Conservation (phyloP, 2,329 filamentous ascomycete genomes). For the Aspergillus terreus region DNA sequence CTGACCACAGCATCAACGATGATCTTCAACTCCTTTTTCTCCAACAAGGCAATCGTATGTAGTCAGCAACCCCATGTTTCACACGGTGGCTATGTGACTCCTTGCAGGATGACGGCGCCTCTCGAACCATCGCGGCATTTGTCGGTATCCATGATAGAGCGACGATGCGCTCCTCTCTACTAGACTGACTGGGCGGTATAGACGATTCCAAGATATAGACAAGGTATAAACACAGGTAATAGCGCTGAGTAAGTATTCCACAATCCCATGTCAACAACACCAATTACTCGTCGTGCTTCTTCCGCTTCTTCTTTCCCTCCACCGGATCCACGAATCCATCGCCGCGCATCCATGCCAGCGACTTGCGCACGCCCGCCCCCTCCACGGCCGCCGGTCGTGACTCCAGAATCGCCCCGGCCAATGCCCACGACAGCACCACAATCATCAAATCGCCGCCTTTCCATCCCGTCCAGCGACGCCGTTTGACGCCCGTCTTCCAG, state of each 20-base stretch:
- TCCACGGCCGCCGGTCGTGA: slow-evolving; percentile 63
- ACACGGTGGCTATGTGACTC: too few relatives aligned
- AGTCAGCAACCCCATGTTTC: too few relatives aligned
- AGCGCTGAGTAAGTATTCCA: too few relatives aligned
- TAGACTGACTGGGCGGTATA: neutral
- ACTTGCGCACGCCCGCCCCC: slow-evolving; percentile 66
- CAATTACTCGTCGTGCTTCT: slow-evolving; percentile 17
- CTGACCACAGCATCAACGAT: too few relatives aligned
- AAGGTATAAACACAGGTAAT: neutral
- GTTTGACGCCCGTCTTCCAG: slow-evolving; percentile 93
- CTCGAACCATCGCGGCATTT: too few relatives aligned
- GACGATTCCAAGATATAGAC: neutral
- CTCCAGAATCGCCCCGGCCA: slow-evolving; percentile 76
- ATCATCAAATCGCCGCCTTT: slow-evolving; percentile 79
- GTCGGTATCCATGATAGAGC: too few relatives aligned
- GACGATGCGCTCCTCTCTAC: too few relatives aligned
- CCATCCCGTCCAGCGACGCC: slow-evolving; percentile 79
- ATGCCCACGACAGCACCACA: slow-evolving; percentile 73
- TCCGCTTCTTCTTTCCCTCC: slow-evolving; percentile 34
- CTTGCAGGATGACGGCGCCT: too few relatives aligned
- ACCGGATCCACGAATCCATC: slow-evolving; percentile 64
- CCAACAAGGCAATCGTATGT: too few relatives aligned
- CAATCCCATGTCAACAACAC: neutral
- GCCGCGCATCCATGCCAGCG: slow-evolving; percentile 68
- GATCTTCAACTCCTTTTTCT: too few relatives aligned